Evolutionary conservation across 345 rosid species (phyloP).

Genomic region (Hibiscus tridactylites): DNA sequence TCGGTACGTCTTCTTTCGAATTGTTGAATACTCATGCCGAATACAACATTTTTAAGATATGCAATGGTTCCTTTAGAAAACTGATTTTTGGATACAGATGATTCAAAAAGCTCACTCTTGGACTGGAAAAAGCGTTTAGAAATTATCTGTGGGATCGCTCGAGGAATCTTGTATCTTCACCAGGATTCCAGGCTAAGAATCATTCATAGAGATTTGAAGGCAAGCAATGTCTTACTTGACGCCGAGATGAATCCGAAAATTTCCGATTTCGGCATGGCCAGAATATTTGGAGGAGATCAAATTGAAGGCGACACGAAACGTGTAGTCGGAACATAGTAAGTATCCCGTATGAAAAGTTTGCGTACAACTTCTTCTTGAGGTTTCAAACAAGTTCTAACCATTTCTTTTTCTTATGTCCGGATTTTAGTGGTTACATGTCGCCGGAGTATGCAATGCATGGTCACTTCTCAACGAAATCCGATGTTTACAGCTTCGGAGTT

Average conservation of each 20-base stretch:
- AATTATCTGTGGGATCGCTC: slow-evolving; percentile 46
- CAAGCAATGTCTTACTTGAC: slow-evolving; percentile 53
- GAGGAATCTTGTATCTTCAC: slow-evolving; percentile 63
- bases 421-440: slow-evolving; percentile 60
- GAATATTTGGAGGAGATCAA: slow-evolving; percentile 45
- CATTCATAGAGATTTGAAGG: slow-evolving; percentile 65
- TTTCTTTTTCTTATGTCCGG: not conserved
- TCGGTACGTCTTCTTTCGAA: slow-evolving; percentile 11
- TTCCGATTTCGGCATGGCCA: slow-evolving; percentile 62
- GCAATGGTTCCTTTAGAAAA: too few species aligned
- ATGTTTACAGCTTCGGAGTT: slow-evolving; percentile 36
- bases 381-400: not conserved
- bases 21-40: too few species aligned
- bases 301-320: slow-evolving; percentile 39
- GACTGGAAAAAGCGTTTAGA: slow-evolving; percentile 49
- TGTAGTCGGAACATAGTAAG: slow-evolving; percentile 68
- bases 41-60: too few species aligned
- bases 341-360: not conserved
- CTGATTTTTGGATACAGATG: slow-evolving; percentile 22
- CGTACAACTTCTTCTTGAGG: too few species aligned
- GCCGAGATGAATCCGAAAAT: slow-evolving; percentile 41
- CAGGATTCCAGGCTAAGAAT: slow-evolving; percentile 68
- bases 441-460: slow-evolving; percentile 57
- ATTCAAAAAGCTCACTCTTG: slow-evolving; percentile 19
- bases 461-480: not conserved